Percentiles rank a stretch among this genome's conserved stretches.
Conservation (phyloP, 2,329 filamentous ascomycete species). For the Fusarium neocosmosporiellum region DNA sequence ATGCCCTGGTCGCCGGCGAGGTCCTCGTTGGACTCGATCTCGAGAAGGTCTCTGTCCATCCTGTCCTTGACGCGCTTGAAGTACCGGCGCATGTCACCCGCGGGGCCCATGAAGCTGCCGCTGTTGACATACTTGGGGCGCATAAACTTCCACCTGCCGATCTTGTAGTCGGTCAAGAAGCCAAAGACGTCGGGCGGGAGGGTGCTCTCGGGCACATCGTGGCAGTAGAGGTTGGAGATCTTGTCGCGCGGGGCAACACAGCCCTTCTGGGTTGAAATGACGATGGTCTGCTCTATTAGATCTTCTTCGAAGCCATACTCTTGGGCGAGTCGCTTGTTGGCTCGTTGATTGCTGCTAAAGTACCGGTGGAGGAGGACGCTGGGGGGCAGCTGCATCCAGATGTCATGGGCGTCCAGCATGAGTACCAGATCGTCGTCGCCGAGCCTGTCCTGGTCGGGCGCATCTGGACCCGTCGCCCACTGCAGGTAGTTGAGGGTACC, state of each 20-base stretch:
- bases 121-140: conserved; percentile 47
- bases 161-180: conserved; percentile 34
- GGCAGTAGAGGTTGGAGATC: conserved; percentile 41
- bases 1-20: conserved; percentile 47
- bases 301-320: conserved; percentile 32
- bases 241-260: conserved; percentile 39
- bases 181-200: conserved; percentile 38
- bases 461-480: conserved; percentile 30
- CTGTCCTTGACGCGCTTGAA: conserved; percentile 42
- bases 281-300: conserved; percentile 40
- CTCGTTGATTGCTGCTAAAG: conserved; percentile 33
- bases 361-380: conserved; percentile 45
- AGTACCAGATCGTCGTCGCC: conserved; percentile 44
- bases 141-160: conserved; percentile 30
- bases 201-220: conserved; percentile 38
- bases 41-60: conserved; percentile 37
- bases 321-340: conserved; percentile 32
- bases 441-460: conserved; percentile 26
- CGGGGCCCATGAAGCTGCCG: conserved; percentile 46
- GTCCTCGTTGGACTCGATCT: conserved; percentile 16
- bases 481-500: conserved; percentile 45
- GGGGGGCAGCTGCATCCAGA: conserved; percentile 47
- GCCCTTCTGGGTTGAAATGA: conserved; percentile 40
- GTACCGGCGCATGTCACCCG: conserved; percentile 41
- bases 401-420: conserved; percentile 47